Conservation (phyloP, 495 filamentous ascomycete genomes). For the Penicillium antarcticum region DNA sequence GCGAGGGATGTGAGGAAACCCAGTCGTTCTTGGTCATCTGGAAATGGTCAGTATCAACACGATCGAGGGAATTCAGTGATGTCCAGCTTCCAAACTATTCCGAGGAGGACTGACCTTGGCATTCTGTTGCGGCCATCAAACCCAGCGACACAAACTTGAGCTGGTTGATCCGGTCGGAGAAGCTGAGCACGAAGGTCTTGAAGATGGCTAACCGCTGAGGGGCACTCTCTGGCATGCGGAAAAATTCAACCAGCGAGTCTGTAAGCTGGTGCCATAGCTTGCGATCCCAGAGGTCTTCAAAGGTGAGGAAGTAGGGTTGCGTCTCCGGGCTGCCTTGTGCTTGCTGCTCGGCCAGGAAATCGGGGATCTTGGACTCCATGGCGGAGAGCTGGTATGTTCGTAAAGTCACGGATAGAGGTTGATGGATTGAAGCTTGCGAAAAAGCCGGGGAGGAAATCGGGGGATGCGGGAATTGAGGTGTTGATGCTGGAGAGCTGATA, state of each 20-base stretch:
- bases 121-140: slow-evolving; percentile 80
- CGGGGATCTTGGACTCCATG: slow-evolving; percentile 85
- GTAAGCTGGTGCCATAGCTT: slow-evolving; percentile 99
- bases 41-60: slow-evolving; percentile 4
- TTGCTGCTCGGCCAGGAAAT: slow-evolving; percentile 88
- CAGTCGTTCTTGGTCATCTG: slow-evolving; percentile 85
- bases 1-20: slow-evolving; percentile 80
- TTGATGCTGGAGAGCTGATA: slow-evolving; percentile 11
- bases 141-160: slow-evolving; percentile 91
- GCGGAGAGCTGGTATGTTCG: slow-evolving; percentile 16
- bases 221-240: slow-evolving; percentile 74
- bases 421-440: background rate
- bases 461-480: slow-evolving; percentile 1
- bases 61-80: background rate
- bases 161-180: slow-evolving; percentile 98
- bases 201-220: slow-evolving; percentile 84
- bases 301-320: slow-evolving; percentile 82
- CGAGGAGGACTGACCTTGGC: slow-evolving; percentile 60
- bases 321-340: slow-evolving; percentile 79
- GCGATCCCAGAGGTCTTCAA: slow-evolving; percentile 97
- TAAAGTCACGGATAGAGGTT: background rate
- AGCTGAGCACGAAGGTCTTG: slow-evolving; percentile 91
- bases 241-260: slow-evolving; percentile 82
- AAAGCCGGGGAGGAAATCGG: background rate
- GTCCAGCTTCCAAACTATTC: background rate